Base-by-base conservation (phyloP, 805 yeast genomes). In the Cyberlindnera mycetangii region DNA sequence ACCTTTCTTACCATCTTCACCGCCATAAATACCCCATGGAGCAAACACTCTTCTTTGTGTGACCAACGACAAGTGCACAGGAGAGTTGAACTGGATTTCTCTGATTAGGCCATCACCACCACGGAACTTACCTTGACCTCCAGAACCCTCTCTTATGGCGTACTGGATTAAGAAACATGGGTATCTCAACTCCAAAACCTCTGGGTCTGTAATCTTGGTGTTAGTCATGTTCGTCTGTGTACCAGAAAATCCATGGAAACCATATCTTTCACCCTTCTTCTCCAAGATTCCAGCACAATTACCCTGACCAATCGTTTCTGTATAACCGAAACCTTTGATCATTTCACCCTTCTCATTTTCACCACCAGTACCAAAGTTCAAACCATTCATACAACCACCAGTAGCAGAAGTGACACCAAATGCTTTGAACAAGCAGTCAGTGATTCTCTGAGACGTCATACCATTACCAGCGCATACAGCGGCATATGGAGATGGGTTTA, bases 261-360 rank as follows among this genome's bases (percentile, higher is more conserved):
- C 85, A 14, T 71, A 69, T 25, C 75, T 82, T 89, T 85, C 86
- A 21, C 96, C 97, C 54, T 83, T 68, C 88, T 56, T 67, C 54
- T 74, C 76, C 56, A 49, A 65, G 51, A 52, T 70, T 7, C 76
- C 76, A 17, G 80, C 81, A 47, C 81, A 78, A 32, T 72, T 67
- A 20, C 82, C 82, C 33, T 77, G 78, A 48, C 79, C 77, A 45
- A 77, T 75, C 2, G 82, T 75, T 52, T 77, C 82, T 42, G 73
- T 70, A 55, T 72, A 72, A 4, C 79, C 82, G 56, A 76, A 76
- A 9, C 78, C 75, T 73, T 45, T 58, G 58, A 24, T 71, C 51
- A 69, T 32, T 70, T 75, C 53, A 32, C 76, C 66, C 18, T 67
- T 62, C 15, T 47, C 57, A 18, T 61, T 59, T 42, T 69, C 67